These are phyloP conservation scores for Myxozyma geophila DNA, from an alignment of 805 yeast genomes.

Conservation along the genomic window DNA sequence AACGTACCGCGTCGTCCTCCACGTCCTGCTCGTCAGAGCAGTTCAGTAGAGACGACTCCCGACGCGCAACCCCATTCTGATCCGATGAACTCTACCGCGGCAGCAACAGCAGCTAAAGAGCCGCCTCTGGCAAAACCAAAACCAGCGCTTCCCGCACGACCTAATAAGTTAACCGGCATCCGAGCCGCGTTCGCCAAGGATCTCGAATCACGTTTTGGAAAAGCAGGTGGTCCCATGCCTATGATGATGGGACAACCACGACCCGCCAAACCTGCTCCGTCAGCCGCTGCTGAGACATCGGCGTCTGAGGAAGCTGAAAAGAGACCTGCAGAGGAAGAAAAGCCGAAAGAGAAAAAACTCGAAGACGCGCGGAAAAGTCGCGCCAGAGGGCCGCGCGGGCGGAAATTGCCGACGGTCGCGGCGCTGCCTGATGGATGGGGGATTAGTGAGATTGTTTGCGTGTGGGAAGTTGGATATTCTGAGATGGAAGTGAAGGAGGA, in stretches of 20 bases:
- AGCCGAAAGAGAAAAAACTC: slow-evolving; percentile 14
- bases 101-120: neutral
- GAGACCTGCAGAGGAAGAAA: slow-evolving; percentile 9
- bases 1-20: slow-evolving; percentile 22
- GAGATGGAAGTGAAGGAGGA: slow-evolving; percentile 4
- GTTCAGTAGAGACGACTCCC: neutral
- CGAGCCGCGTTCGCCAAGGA: slow-evolving; percentile 59
- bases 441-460: slow-evolving; percentile 19
- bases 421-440: slow-evolving; percentile 42
- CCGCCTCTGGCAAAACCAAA: slow-evolving; percentile 16
- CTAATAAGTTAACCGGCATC: slow-evolving; percentile 44
- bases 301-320: slow-evolving; percentile 15
- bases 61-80: neutral
- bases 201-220: slow-evolving; percentile 62
- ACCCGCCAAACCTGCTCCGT: neutral
- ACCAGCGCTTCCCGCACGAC: slow-evolving; percentile 38
- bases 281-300: neutral
- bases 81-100: neutral
- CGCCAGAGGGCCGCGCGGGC: slow-evolving; percentile 75
- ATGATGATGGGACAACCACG: slow-evolving; percentile 36
- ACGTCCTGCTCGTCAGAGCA: neutral
- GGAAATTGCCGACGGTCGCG: slow-evolving; percentile 65
- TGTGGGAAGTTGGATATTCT: slow-evolving; percentile 26
- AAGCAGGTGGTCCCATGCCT: slow-evolving; percentile 58
- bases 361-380: slow-evolving; percentile 55